These are phyloP conservation scores for Tetrahymena thermophila DNA, from an alignment of 73 alveolate genomes.

Conservation along the genomic window DNA sequence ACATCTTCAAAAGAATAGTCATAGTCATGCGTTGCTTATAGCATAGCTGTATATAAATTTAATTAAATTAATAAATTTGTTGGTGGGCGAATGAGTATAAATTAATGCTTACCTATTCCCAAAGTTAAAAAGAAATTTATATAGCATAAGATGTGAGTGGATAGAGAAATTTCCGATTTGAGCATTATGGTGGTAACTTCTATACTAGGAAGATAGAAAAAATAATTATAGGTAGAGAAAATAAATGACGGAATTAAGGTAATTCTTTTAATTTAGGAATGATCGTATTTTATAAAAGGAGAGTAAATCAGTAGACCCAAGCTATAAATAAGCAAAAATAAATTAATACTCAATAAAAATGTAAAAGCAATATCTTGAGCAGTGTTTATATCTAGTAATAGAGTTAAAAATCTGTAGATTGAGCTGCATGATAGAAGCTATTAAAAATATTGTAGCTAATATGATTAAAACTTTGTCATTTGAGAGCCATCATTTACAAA, in stretches of 20 bases:
- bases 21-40: neutral
- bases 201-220: neutral
- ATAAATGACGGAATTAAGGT: neutral
- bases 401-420: neutral
- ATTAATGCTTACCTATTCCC: neutral
- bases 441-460: neutral
- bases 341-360: neutral
- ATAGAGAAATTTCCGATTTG: neutral
- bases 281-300: neutral
- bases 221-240: neutral
- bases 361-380: neutral
- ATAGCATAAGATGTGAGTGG: neutral
- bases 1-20: neutral
- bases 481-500: neutral
- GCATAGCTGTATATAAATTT: neutral
- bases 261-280: no score
- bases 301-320: neutral
- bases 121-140: neutral
- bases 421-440: neutral
- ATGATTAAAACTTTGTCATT: no score
- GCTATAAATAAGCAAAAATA: no score
- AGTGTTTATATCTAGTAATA: neutral
- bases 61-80: no score
- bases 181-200: neutral
- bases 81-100: no score